phyloP scores from a whole-genome alignment of 345 rosid species.

The Sapria himalayana region DNA sequence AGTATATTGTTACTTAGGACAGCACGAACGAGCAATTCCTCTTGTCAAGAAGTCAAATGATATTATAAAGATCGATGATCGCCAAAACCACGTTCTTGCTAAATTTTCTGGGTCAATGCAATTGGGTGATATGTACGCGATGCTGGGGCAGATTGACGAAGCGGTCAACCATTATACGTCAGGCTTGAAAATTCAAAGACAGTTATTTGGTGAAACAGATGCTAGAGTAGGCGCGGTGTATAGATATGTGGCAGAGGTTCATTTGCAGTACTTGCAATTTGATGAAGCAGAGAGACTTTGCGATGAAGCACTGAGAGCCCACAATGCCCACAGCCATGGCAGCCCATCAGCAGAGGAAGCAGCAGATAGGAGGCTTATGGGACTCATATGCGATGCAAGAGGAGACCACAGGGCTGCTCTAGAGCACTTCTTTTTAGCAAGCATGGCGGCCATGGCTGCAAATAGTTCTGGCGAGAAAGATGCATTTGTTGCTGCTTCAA shows the following conservation, averaged over 20 bases:
- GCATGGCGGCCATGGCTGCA: conserved; percentile 88
- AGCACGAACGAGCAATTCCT: conserved; percentile 44
- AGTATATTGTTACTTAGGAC: conserved; percentile 43
- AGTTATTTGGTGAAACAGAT: conserved; percentile 61
- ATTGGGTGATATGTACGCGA: conserved; percentile 68
- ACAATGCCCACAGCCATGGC: conserved; percentile 42
- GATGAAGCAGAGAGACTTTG: conserved; percentile 73
- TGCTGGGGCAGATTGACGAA: conserved; percentile 72
- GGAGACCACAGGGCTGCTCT: conserved; percentile 70
- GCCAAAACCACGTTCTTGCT: conserved; percentile 67
- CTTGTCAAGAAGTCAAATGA: conserved; percentile 70
- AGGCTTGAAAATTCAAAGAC: conserved; percentile 82
- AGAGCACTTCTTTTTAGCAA: conserved; percentile 69
- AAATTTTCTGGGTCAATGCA: conserved; percentile 96
- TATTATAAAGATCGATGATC: conserved; percentile 51
- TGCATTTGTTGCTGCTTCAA: conserved; percentile 51
- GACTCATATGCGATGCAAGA: conserved; percentile 54
- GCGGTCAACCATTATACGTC: conserved; percentile 60
- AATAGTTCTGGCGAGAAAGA: conserved; percentile 40
- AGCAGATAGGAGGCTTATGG: conserved; percentile 72
- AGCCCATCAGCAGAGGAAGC: conserved; percentile 61
- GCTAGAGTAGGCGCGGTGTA: conserved; percentile 67
- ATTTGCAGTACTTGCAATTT: conserved; percentile 70
- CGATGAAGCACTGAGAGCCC: conserved; percentile 54
- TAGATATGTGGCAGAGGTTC: conserved; percentile 68